A percentile compares a stretch with the other conserved stretches of the same genome.
These are phyloP conservation scores for Iberis pinnata DNA, from an alignment of 345 rosid genomes.

Conservation along the genomic window DNA sequence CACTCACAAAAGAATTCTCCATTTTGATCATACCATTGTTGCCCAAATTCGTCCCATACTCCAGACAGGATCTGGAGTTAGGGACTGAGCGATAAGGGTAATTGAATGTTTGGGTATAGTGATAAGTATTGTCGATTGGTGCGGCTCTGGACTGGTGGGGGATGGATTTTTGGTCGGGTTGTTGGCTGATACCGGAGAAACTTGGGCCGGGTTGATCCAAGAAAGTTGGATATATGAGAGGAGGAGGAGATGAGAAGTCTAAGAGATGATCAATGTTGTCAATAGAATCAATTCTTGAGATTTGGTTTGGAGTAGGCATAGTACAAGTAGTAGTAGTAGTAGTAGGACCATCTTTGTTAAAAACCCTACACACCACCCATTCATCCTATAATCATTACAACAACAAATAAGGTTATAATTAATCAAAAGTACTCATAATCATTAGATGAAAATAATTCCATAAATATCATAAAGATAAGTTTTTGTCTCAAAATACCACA, in stretches of 20 bases:
- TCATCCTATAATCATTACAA: slow-evolving; percentile 49
- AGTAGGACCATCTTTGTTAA: slow-evolving; percentile 54
- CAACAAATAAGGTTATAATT: background rate
- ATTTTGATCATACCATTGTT: slow-evolving; percentile 26
- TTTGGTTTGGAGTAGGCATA: slow-evolving; percentile 16
- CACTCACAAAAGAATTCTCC: slow-evolving; percentile 33
- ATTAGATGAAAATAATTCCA: no score
- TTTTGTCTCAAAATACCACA: no score
- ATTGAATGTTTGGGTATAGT: slow-evolving; percentile 46
- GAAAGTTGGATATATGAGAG: slow-evolving; percentile 21
- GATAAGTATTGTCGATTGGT: slow-evolving; percentile 63
- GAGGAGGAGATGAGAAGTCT: slow-evolving; percentile 28
- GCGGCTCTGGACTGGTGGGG: slow-evolving; percentile 32
- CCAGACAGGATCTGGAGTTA: slow-evolving; percentile 22
- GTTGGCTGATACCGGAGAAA: slow-evolving; percentile 15
- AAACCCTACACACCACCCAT: slow-evolving; percentile 96
- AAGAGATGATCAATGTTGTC: slow-evolving; percentile 49
- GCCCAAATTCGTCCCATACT: slow-evolving; percentile 29
- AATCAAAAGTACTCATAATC: slow-evolving; percentile 1
- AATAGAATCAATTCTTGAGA: slow-evolving; percentile 31
- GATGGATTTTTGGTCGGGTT: slow-evolving; percentile 22
- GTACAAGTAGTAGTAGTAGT: slow-evolving; percentile 2
- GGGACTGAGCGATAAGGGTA: slow-evolving; percentile 30
- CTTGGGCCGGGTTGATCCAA: slow-evolving; percentile 28
- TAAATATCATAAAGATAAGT: no score